Base-by-base conservation (phyloP, 352 stramenopile species). In the Globisporangium cystogenes region DNA sequence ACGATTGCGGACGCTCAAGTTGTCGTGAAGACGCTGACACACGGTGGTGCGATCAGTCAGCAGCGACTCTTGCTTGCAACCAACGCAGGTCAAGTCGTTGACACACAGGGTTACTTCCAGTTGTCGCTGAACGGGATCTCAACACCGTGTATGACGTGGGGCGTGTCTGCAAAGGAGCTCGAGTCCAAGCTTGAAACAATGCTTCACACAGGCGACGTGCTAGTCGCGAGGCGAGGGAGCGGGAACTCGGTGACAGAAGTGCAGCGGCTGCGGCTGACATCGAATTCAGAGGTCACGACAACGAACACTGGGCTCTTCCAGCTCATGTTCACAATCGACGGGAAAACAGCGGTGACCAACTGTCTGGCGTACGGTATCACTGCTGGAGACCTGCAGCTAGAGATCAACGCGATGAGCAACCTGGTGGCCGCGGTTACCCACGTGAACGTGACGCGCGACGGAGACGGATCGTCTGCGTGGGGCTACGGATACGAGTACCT, bases 11-110 rank as follows among this genome's bases (percentile, higher is more conserved):
- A 41, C 10, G 63, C 63, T 21, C 70, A 51, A 20, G 64, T 70
- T 1, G 43, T 29, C 0, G 51, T 91, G 24, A 62, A 63, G 2
- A 84, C 82, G 21, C 51, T 81, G 12, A 78, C 78, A 6, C 74
- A 96, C 10, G 90, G 90, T n/a, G 88, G 88, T 0, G 71, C 68
- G 31, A 69, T 92, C 37, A 78, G 76, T 7, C 84, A 93, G 15
- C 88, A 97, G 55, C 74, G 70, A 2, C 57, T 97, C 18, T 81
- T 60, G 10, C 61, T 97, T 0, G 76, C 90, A 40, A 94, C 86
- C 4, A 86, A 97, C 47, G 81, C 70, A 39, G 88, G 88, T 0
- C 67, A 76, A 57, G 67, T 93, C 0, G 27, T 75, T 8, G 82
- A 91, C 43, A 46, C 68, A 0, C 64, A 41, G 4, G 82, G 82